phyloP scores from a whole-genome alignment of 371 early-diverging fungal genomes.

The Mortierella sp. region DNA sequence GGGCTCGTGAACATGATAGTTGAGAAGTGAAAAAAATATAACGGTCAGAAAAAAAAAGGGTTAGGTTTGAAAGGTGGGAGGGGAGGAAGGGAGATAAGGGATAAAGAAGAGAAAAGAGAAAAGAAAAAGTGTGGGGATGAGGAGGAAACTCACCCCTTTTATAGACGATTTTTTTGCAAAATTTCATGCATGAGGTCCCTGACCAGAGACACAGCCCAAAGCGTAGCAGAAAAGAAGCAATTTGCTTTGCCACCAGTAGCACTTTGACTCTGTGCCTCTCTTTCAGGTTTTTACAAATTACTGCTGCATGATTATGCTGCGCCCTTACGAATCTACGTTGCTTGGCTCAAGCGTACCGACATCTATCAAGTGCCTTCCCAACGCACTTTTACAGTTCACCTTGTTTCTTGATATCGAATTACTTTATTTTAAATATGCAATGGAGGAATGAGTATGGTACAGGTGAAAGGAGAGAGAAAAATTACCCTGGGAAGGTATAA shows the following conservation, averaged over 20 bases:
- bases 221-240: not conserved
- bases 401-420: not conserved
- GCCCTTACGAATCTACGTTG: not conserved
- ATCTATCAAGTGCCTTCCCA: not conserved
- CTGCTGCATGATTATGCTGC: not conserved
- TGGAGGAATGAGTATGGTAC: not conserved
- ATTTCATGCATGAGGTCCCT: not conserved
- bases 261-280: not conserved
- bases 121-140: not conserved
- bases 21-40: not conserved
- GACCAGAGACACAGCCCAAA: not conserved
- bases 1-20: slow-evolving; percentile 25
- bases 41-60: not conserved
- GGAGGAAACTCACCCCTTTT: not conserved
- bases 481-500: not conserved
- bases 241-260: not conserved
- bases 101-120: not conserved
- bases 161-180: not conserved
- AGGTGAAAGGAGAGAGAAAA: not conserved
- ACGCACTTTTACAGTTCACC: not conserved
- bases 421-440: not conserved
- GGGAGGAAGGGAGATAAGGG: not conserved
- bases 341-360: not conserved
- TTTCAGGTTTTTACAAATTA: not conserved
- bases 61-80: not conserved